A percentile compares a stretch with the other conserved stretches of the same genome.
These are phyloP conservation scores for Trichosporon sp. DNA, from an alignment of 1,284 basidiomycete genomes.

Conservation along the genomic window DNA sequence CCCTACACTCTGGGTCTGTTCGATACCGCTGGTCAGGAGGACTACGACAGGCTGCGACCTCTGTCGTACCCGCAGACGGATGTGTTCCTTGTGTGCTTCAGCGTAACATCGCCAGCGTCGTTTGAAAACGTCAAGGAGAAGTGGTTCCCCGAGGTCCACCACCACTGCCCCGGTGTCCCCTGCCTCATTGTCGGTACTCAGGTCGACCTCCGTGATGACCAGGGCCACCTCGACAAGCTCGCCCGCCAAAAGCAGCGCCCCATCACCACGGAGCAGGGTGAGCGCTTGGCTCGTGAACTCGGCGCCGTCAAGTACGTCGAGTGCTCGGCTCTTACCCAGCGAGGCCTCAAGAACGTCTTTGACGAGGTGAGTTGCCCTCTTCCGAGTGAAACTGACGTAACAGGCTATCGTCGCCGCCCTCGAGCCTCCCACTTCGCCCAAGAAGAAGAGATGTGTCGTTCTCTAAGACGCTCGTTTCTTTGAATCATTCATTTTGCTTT, in stretches of 20 bases:
- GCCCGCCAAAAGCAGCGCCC: constrained; percentile 93
- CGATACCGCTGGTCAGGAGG: constrained; percentile 99
- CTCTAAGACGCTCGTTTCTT: constrained; percentile 52
- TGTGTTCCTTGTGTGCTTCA: constrained; percentile 99
- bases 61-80: constrained; percentile 99
- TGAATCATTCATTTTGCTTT: neutral
- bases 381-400: neutral
- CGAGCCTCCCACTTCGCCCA: constrained; percentile 73
- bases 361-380: constrained; percentile 73
- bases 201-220: constrained; percentile 92
- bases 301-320: constrained; percentile 99
- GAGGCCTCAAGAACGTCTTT: constrained; percentile 99
- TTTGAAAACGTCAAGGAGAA: constrained; percentile 99
- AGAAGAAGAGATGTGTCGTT: constrained; percentile 79
- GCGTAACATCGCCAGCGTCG: constrained; percentile 94
- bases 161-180: constrained; percentile 99
- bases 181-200: constrained; percentile 99
- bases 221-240: constrained; percentile 89
- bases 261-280: constrained; percentile 80
- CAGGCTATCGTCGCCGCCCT: constrained; percentile 97
- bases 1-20: constrained; percentile 97
- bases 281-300: constrained; percentile 87
- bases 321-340: constrained; percentile 97
- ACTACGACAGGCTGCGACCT: constrained; percentile 97
- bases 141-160: constrained; percentile 99